Percentiles rank a stretch among this genome's conserved stretches.
phyloP scores from a whole-genome alignment of 768 basidiomycete genomes.

The Amanita fuliginea region DNA sequence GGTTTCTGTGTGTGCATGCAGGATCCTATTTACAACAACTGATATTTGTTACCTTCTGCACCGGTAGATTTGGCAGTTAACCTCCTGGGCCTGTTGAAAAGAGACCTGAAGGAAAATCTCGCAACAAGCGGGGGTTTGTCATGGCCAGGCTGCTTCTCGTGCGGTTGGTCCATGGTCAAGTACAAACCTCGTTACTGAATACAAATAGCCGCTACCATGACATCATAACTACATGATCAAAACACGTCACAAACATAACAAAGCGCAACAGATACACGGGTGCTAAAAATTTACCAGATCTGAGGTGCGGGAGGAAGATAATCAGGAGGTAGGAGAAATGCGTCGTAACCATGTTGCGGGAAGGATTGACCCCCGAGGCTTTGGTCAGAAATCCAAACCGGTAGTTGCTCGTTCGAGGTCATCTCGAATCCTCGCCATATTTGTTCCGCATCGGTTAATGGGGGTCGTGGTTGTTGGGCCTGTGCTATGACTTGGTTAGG shows the following conservation, averaged over 20 bases:
- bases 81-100: slow-evolving; percentile 21
- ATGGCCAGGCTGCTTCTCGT: neutral
- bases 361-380: slow-evolving; percentile 67
- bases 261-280: slow-evolving; percentile 3
- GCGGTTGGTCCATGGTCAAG: neutral
- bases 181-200: neutral
- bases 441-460: slow-evolving; percentile 41
- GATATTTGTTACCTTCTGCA: slow-evolving; percentile 27
- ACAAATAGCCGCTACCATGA: neutral
- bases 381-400: slow-evolving; percentile 82
- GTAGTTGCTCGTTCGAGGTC: slow-evolving; percentile 63
- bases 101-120: slow-evolving; percentile 13
- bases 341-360: slow-evolving; percentile 76
- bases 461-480: slow-evolving; percentile 12
- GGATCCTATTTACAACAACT: neutral
- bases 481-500: slow-evolving; percentile 19
- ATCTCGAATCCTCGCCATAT: slow-evolving; percentile 72
- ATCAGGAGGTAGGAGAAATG: slow-evolving; percentile 68
- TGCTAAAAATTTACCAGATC: slow-evolving; percentile 44
- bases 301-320: slow-evolving; percentile 62
- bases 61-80: slow-evolving; percentile 29
- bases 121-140: neutral
- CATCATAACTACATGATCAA: slow-evolving; percentile 1
- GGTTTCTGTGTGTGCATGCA: slow-evolving; percentile 22
- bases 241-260: slow-evolving; percentile 2